Conservation (phyloP, 805 yeast species). For the Teunomyces gatunensis region DNA sequence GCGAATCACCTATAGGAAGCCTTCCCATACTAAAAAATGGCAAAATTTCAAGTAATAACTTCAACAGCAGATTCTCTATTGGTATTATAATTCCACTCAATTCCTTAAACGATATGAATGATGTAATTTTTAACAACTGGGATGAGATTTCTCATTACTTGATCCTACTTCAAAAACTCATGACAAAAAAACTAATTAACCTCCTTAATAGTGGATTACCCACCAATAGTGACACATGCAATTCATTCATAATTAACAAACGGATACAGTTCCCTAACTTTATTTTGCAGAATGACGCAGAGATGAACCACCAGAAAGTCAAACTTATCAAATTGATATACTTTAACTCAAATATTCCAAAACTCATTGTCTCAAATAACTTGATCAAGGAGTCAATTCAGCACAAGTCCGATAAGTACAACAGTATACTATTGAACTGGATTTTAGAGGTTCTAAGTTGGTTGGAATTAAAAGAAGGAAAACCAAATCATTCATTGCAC, state of each 20-base stretch:
- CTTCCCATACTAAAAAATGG: conserved; percentile 4
- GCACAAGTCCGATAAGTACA: conserved; percentile 14
- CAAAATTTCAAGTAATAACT: conserved; percentile 9
- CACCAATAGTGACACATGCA: conserved; percentile 6
- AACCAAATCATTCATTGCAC: conserved; percentile 6
- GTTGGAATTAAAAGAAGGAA: conserved; percentile 55
- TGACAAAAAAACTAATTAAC: conserved; percentile 35
- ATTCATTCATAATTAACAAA: conserved; percentile 24
- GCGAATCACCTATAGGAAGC: conserved; percentile 12
- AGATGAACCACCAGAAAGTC: conserved; percentile 36
- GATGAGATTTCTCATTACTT: conserved; percentile 41
- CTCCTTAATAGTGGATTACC: conserved; percentile 18
- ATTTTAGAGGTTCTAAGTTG: conserved; percentile 50
- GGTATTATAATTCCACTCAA: conserved; percentile 49
- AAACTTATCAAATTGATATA: conserved; percentile 37
- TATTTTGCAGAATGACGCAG: conserved; percentile 43
- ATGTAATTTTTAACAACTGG: conserved; percentile 50
- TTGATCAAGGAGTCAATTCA: conserved; percentile 27
- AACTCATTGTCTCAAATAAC: conserved; percentile 41
- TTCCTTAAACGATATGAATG: conserved; percentile 29
- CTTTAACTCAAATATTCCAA: conserved; percentile 44
- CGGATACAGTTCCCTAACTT: conserved; percentile 37
- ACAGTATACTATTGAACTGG: conserved; percentile 48
- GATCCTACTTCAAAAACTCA: conserved; percentile 36
- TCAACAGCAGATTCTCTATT: conserved; percentile 43